These are phyloP conservation scores for Mucor sp. DNA, from an alignment of 371 early-diverging fungal species.

Conservation along the genomic window DNA sequence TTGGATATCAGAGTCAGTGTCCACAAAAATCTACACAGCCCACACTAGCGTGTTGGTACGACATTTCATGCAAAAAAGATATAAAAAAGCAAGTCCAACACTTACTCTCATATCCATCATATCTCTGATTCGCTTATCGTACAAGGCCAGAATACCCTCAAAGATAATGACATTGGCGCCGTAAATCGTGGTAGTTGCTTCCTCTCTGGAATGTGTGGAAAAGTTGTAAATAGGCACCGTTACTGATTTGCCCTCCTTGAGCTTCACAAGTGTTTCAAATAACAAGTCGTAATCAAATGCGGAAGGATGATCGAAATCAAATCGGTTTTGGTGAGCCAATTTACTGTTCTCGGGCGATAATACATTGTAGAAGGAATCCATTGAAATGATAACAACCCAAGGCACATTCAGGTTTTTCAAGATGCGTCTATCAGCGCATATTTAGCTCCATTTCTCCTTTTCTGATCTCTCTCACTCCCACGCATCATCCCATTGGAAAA, in stretches of 20 bases:
- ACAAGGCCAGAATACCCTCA: conserved; percentile 92
- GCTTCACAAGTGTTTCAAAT: conserved; percentile 66
- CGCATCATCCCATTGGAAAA: not conserved
- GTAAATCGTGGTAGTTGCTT: conserved; percentile 72
- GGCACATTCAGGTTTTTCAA: conserved; percentile 78
- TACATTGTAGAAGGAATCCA: conserved; percentile 94
- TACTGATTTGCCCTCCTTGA: conserved; percentile 77
- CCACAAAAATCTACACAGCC: conserved; percentile 89
- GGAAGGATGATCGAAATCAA: conserved; percentile 86
- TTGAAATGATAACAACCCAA: conserved; percentile 88
- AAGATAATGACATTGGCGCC: conserved; percentile 93
- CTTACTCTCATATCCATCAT: conserved; percentile 89
- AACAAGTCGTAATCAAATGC: conserved; percentile 82
- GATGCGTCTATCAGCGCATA: conserved; percentile 51
- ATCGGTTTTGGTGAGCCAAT: conserved; percentile 67
- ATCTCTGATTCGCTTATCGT: conserved; percentile 76
- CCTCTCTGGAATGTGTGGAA: conserved; percentile 71
- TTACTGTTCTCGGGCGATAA: conserved; percentile 75
- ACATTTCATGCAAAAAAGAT: conserved; percentile 13
- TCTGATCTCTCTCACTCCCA: not conserved
- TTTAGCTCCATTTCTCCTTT: not conserved
- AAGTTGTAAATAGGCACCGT: conserved; percentile 84
- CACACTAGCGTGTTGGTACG: not conserved
- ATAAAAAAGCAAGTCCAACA: not conserved
- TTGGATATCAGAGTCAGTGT: conserved; percentile 92